These are phyloP conservation scores for Colletotrichum viniferum DNA, from an alignment of 2,329 filamentous ascomycete species.

Conservation along the genomic window DNA sequence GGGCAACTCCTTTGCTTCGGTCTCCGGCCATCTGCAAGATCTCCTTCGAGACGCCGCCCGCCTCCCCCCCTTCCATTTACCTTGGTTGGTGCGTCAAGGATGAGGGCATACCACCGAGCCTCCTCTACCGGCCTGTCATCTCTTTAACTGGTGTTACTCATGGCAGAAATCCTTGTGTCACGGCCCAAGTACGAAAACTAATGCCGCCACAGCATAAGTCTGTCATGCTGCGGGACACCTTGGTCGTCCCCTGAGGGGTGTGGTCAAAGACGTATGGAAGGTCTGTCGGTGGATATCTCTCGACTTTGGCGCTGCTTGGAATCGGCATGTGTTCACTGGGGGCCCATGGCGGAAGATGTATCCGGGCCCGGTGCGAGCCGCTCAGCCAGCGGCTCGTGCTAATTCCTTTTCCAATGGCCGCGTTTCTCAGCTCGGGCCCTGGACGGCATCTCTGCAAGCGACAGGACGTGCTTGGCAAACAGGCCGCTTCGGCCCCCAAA, in stretches of 20 bases:
- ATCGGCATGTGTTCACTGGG: not conserved
- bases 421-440: not conserved
- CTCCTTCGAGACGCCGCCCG: not conserved
- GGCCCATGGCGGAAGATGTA: not conserved
- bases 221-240: too few species aligned
- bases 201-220: too few species aligned
- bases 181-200: too few species aligned
- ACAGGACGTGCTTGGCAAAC: not conserved
- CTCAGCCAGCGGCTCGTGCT: not conserved
- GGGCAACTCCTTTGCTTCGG: not conserved
- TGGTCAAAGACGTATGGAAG: too few species aligned
- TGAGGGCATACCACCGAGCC: not conserved
- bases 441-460: not conserved
- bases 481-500: not conserved
- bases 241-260: too few species aligned
- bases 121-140: not conserved
- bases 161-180: not conserved
- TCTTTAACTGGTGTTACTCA: not conserved
- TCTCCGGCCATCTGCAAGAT: not conserved
- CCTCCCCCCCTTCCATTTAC: not conserved
- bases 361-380: not conserved
- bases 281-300: not conserved
- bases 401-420: not conserved
- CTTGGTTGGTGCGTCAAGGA: not conserved
- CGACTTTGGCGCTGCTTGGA: not conserved